Evolutionary conservation across 2,329 filamentous ascomycete species (phyloP).

Genomic region (Bipolaris bicolor): DNA sequence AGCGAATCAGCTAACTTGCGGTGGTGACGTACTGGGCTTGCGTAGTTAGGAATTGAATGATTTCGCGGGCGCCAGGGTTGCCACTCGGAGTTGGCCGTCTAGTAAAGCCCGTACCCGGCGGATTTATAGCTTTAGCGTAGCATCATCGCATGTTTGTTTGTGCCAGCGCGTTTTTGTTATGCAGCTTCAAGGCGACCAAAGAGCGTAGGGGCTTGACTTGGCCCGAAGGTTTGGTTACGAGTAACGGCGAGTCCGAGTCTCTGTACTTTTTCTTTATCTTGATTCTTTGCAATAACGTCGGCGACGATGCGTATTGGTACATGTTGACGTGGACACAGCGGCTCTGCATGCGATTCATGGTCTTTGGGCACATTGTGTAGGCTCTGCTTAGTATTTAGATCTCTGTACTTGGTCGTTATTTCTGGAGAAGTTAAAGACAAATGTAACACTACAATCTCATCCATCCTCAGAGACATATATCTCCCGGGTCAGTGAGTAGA

Average conservation of each 20-base stretch:
- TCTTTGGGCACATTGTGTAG: neutral
- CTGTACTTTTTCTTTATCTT: neutral
- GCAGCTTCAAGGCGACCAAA: neutral
- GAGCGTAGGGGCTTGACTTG: neutral
- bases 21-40: neutral
- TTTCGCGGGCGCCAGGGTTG: neutral
- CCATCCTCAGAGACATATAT: neutral
- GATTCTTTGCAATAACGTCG: neutral
- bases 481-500: neutral
- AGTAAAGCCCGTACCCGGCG: neutral
- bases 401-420: neutral
- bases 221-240: neutral
- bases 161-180: neutral
- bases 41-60: neutral
- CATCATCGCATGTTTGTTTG: neutral
- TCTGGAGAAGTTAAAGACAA: neutral
- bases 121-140: neutral
- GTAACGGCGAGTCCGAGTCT: neutral
- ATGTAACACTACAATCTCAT: neutral
- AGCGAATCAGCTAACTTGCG: neutral
- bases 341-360: neutral
- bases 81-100: neutral
- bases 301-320: neutral
- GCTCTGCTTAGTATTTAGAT: neutral
- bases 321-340: neutral